Base-by-base conservation (phyloP, 2,329 filamentous ascomycete genomes). In the Botryotinia calthae region DNA sequence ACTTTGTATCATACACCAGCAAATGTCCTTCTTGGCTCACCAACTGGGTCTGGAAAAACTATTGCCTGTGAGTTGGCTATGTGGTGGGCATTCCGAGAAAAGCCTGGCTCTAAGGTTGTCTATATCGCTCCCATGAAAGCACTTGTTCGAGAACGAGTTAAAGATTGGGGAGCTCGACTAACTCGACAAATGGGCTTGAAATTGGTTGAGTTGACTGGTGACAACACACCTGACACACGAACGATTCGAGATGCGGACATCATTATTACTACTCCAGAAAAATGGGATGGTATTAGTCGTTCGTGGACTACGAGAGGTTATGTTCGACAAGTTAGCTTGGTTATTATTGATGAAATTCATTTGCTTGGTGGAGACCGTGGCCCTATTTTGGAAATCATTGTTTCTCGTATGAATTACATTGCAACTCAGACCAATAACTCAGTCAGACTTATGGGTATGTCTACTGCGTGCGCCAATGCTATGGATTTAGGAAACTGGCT, bases 91-190 rank as follows among this genome's bases (percentile, higher is more conserved):
- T 98, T 99, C 83, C 90, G 95, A 22, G 95, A 98, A 81, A 91
- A 92, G 68, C 96, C 96, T 1, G 94, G 95, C 5, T 97, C 94
- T 5, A 99, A 99, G 83, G 95, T 99, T 2, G 96, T 99, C 20
- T 99, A 99, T 81, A 98, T 99, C 80, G 96, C 96, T 2, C 97
- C 97, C 0, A 99, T 99, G 97, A 99, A 99, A 83, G 97, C 97
- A 0, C 89, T 99, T 46, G 96, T 99, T 31, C 93, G 96, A 4
- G 96, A 99, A 82, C 90, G 96, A 82, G 95, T 99, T 40, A 93
- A 97, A 79, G 97, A 99, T 80, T 99, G 96, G 97, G 89, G 92
- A 20, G 88, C 88, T 73, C 90, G 96, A 25, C 87, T 99, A 48
- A 93, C 94, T 0, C 85, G 86, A 1, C 93, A 94, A 1, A 90